Evolutionary conservation across 805 yeast genomes (phyloP), one percentile per base, ranked within the genome.

Genomic region (Saccharomycopsis lassenensis): DNA sequence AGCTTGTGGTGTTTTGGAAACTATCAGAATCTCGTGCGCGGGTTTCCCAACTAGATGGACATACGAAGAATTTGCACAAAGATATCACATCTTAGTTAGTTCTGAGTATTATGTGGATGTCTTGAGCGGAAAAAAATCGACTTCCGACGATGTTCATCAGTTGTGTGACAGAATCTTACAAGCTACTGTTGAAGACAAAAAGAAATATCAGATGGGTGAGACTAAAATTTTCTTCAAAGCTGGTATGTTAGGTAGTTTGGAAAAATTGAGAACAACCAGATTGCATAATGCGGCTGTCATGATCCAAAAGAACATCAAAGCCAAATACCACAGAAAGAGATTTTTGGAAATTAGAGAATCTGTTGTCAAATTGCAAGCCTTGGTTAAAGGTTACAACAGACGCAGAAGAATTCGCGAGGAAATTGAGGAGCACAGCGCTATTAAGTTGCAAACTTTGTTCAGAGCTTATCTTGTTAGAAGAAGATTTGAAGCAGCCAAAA

Each of bases 1-100:
- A 55, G 98, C 98, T 4, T 89, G 98, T 67, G 98, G 98, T 79
- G 97, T 89, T 31, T 66, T 89, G 48, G 98, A 91, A 56, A 91
- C 98, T 2, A 89, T 89, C 53, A 68, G 95, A 52, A 89, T 89
- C 32, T 87, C 96, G 1, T 87, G 96, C 62, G 96, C 95, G 34
- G 98, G 98, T 27, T 89, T 87, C 69, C 98, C 98, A 12, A 80
- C 95, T 0, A 70, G 96, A 54, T 85, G 95, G 86, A 74, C 94
- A 2, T 91, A 85, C 54, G 86, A 78, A 35, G 97, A 91, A 54
- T 89, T 89, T 63, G 94, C 86, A 14, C 71, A 77, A 45, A 73
- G 95, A 52, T 89, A 86, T 56, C 89, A 85, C 52, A 76, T 87
- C 52, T 66, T 89, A 41, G 74, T 86, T 27, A 71, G 76, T 27